Evolutionary conservation across 2,329 filamentous ascomycete species (phyloP).

Genomic region (Epichloe festucae): DNA sequence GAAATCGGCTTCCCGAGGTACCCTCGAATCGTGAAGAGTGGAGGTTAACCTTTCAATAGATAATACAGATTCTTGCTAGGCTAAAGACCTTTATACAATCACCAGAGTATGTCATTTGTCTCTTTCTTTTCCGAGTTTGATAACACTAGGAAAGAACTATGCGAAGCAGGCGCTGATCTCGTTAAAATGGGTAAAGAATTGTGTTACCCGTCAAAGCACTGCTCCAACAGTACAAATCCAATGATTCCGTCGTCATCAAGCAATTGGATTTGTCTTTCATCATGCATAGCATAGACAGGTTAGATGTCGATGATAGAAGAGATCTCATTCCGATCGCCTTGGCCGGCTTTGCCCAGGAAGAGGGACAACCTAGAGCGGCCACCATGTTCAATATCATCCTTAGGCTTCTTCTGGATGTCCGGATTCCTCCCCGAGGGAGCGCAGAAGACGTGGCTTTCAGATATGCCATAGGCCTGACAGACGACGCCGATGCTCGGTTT

Average conservation of each 20-base stretch:
- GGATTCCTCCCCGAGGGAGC: slow-evolving; percentile 62
- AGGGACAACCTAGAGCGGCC: slow-evolving; percentile 23
- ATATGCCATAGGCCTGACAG: slow-evolving; percentile 49
- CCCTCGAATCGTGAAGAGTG: background rate
- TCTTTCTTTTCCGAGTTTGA: background rate
- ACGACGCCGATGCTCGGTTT: slow-evolving; percentile 57
- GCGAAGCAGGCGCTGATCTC: slow-evolving; percentile 1
- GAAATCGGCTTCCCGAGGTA: background rate
- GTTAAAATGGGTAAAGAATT: slow-evolving; percentile 31
- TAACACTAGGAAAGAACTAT: background rate
- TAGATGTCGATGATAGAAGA: slow-evolving; percentile 47
- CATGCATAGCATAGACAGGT: slow-evolving; percentile 56
- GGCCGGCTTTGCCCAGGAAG: slow-evolving; percentile 18
- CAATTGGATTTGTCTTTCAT: slow-evolving; percentile 85
- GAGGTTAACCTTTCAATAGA: slow-evolving; percentile 20
- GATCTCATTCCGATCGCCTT: slow-evolving; percentile 51
- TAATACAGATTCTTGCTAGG: slow-evolving; percentile 37
- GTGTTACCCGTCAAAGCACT: slow-evolving; percentile 74
- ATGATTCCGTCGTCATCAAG: slow-evolving; percentile 59
- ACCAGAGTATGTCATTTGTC: slow-evolving; percentile 27
- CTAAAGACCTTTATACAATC: slow-evolving; percentile 42
- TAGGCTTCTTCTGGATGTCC: slow-evolving; percentile 57
- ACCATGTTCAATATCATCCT: slow-evolving; percentile 75
- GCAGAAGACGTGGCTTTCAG: slow-evolving; percentile 64
- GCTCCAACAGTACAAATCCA: slow-evolving; percentile 77